Percentiles rank a stretch among this genome's conserved stretches.
These are phyloP conservation scores for Pythium coloratum DNA, from an alignment of 352 stramenopile genomes.

Conservation along the genomic window DNA sequence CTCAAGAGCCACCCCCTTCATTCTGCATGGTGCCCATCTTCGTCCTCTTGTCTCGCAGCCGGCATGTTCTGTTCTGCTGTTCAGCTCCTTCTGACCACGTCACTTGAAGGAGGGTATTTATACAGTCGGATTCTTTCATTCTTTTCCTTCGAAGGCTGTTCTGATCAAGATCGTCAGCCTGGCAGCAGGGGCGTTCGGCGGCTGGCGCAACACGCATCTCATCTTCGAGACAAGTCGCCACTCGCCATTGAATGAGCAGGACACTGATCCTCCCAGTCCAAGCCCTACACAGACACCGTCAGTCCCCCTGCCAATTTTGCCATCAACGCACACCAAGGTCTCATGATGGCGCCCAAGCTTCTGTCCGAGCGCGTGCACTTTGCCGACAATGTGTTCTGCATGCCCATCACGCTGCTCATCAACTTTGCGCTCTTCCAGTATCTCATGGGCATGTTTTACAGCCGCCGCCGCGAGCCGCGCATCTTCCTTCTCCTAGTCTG, in stretches of 20 bases:
- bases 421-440: constrained; percentile 50
- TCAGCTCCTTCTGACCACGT: not conserved
- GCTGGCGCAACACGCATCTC: not conserved
- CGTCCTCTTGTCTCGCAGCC: not conserved
- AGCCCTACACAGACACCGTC: too few species aligned
- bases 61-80: not conserved
- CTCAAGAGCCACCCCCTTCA: too few species aligned
- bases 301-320: too few species aligned
- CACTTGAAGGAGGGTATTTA: not conserved
- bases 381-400: not conserved
- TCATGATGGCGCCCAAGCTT: not conserved
- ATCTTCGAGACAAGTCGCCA: not conserved
- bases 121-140: not conserved
- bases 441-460: constrained; percentile 34
- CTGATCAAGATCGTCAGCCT: not conserved
- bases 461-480: constrained; percentile 18
- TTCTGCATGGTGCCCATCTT: not conserved
- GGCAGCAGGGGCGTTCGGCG: not conserved
- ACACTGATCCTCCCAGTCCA: too few species aligned
- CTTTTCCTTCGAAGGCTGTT: not conserved
- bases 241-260: too few species aligned
- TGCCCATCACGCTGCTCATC: constrained; percentile 40
- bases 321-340: too few species aligned
- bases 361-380: not conserved
- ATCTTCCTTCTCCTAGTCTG: constrained; percentile 27